Conservation (phyloP, 2,329 filamentous ascomycete genomes). For the Colletotrichum eleusines region DNA sequence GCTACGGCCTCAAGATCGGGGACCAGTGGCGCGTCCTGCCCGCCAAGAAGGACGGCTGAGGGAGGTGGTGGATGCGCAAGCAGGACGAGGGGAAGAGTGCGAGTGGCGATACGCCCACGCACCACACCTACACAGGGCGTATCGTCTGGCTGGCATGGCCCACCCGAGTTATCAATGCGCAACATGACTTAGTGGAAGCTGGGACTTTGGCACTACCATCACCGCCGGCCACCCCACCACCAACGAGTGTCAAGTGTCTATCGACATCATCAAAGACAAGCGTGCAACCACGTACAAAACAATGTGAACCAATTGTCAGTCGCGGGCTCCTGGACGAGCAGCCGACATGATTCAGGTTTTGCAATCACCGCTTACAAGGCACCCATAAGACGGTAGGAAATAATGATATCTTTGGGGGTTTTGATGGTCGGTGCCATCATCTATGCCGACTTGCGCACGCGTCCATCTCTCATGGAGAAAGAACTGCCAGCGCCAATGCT, state of each 20-base stretch:
- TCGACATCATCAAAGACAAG: not conserved
- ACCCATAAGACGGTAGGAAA: not conserved
- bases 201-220: too few species aligned
- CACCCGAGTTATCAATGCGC: too few species aligned
- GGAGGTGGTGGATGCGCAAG: too few species aligned
- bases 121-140: too few species aligned
- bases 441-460: constrained; percentile 16
- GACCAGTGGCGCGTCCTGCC: constrained; percentile 62
- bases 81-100: too few species aligned
- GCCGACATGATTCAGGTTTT: not conserved
- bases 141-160: too few species aligned
- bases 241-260: too few species aligned
- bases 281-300: too few species aligned
- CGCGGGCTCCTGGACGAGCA: not conserved
- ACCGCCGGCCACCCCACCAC: too few species aligned
- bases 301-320: too few species aligned
- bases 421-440: constrained; percentile 33
- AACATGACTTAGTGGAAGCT: too few species aligned
- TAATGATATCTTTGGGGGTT: constrained; percentile 25
- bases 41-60: constrained; percentile 45
- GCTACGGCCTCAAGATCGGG: constrained; percentile 52
- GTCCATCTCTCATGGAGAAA: constrained; percentile 1
- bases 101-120: not conserved
- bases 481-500: constrained; percentile 19
- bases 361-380: not conserved